These are phyloP conservation scores for Syncephalastrum contaminatum DNA, from an alignment of 371 early-diverging fungal genomes.

Conservation along the genomic window DNA sequence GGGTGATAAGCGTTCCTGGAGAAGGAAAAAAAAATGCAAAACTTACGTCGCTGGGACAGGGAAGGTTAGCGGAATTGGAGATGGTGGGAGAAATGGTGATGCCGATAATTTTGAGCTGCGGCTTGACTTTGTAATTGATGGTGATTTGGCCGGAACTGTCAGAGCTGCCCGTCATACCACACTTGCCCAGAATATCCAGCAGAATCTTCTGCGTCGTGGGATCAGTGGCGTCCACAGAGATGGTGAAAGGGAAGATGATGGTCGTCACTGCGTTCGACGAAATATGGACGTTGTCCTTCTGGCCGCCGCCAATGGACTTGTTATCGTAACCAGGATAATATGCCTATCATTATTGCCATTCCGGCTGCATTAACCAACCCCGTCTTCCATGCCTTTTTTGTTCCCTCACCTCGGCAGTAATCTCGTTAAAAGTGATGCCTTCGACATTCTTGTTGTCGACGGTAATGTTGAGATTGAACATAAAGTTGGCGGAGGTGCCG, in stretches of 20 bases:
- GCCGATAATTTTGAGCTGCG: constrained; percentile 20
- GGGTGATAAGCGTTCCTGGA: too few relatives aligned
- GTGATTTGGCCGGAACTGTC: constrained; percentile 22
- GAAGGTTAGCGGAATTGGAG: constrained; percentile 10
- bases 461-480: constrained; percentile 34
- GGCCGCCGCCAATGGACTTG: constrained; percentile 51
- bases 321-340: constrained; percentile 50
- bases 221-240: constrained; percentile 32
- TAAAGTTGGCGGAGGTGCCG: constrained; percentile 24
- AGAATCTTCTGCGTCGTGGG: constrained; percentile 39
- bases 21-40: neutral
- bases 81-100: constrained; percentile 22
- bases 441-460: constrained; percentile 57
- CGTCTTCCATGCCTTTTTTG: neutral
- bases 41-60: constrained; percentile 18
- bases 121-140: constrained; percentile 48
- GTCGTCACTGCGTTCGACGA: constrained; percentile 32
- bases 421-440: constrained; percentile 51
- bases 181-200: constrained; percentile 44
- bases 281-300: constrained; percentile 43
- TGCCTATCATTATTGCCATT: constrained; percentile 32
- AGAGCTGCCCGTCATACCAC: constrained; percentile 40
- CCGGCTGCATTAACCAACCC: neutral
- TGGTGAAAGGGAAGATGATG: constrained; percentile 48
- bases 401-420: constrained; percentile 51